Evolutionary conservation across 1,284 basidiomycete genomes (phyloP).

Genomic region (Trametes pubescens): DNA sequence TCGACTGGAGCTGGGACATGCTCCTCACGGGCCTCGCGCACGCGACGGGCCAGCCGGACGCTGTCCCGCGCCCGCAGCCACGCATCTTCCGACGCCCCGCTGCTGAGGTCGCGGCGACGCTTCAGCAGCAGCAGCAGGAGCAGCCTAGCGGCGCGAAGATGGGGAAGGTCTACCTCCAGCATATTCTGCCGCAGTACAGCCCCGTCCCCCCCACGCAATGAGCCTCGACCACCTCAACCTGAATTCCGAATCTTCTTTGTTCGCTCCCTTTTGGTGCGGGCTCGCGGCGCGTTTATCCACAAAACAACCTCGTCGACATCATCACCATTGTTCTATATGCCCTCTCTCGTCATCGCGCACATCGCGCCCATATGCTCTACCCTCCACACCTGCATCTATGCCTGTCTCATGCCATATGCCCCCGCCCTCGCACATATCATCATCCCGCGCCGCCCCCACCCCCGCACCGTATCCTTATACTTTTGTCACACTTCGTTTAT

Average conservation of each 20-base stretch:
- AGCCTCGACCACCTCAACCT: background rate
- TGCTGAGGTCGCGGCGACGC: constrained; percentile 1
- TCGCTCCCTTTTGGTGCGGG: constrained; percentile 26
- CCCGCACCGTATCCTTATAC: constrained; percentile 31
- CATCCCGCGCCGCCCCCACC: constrained; percentile 2
- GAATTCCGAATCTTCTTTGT: constrained; percentile 1
- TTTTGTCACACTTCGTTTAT: constrained; percentile 5
- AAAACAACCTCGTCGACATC: background rate
- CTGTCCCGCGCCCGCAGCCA: constrained; percentile 24
- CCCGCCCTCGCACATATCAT: background rate
- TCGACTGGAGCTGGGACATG: constrained; percentile 68
- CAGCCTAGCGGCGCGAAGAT: background rate
- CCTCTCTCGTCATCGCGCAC: background rate
- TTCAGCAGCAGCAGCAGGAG: background rate
- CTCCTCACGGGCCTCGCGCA: constrained; percentile 53
- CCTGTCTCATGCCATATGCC: constrained; percentile 5
- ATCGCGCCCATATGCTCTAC: background rate
- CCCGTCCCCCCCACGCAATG: background rate
- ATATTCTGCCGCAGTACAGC: background rate
- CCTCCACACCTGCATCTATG: constrained; percentile 1
- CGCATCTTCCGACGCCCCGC: background rate
- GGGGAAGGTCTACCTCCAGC: background rate
- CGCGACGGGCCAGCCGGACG: constrained; percentile 24
- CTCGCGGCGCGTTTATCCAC: constrained; percentile 6
- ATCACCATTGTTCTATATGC: background rate